These are phyloP conservation scores for Fusarium setosum DNA, from an alignment of 2,329 filamentous ascomycete genomes.

Conservation along the genomic window DNA sequence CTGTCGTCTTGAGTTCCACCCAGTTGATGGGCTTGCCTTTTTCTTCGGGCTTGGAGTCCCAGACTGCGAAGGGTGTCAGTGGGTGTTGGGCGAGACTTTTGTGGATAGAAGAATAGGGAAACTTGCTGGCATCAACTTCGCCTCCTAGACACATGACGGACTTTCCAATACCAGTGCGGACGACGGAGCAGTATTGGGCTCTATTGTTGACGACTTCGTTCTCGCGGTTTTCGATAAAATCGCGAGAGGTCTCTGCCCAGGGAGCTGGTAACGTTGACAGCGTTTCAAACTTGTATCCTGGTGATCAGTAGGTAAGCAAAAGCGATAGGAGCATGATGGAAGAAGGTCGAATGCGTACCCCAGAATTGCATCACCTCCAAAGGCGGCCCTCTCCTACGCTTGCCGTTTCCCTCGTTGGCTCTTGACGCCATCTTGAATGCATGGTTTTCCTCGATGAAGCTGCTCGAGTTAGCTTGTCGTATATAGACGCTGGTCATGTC, in stretches of 20 bases:
- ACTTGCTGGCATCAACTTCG: conserved; percentile 87
- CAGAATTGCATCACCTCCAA: conserved; percentile 92
- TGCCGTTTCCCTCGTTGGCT: conserved; percentile 60
- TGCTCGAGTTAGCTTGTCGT: conserved; percentile 49
- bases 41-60: conserved; percentile 80
- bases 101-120: background rate
- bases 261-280: conserved; percentile 79
- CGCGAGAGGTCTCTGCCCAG: conserved; percentile 78
- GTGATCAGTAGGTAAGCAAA: background rate
- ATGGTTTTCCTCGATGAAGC: conserved; percentile 94
- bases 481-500: background rate
- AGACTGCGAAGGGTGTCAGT: conserved; percentile 63
- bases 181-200: conserved; percentile 95
- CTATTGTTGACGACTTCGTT: conserved; percentile 83
- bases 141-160: conserved; percentile 84
- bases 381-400: conserved; percentile 56
- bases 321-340: background rate
- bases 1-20: conserved; percentile 95
- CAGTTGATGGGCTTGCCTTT: conserved; percentile 81
- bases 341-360: conserved; percentile 64
- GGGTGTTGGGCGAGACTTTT: background rate
- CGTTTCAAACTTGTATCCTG: conserved; percentile 97
- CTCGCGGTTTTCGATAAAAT: conserved; percentile 82
- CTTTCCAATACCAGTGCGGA: conserved; percentile 86
- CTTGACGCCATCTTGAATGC: conserved; percentile 74